These are phyloP conservation scores for Rauvolfia tetraphylla DNA, from an alignment of 257 asterid genomes.

Conservation along the genomic window DNA sequence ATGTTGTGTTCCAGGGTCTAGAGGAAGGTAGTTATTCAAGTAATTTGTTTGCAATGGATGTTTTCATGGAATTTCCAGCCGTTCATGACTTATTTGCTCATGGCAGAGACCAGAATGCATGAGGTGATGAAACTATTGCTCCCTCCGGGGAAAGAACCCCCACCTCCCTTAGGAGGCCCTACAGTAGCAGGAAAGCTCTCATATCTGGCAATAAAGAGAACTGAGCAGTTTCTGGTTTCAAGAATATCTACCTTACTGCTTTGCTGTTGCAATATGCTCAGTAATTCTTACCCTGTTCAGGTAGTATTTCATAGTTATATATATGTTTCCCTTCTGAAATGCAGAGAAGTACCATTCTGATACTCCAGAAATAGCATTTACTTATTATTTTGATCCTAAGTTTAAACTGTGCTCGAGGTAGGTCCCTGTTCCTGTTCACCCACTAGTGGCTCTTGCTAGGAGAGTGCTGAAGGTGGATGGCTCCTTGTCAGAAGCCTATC, in stretches of 20 bases:
- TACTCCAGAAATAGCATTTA: conserved; percentile 4
- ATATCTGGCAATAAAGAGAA: conserved; percentile 49
- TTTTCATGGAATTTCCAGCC: conserved; percentile 22
- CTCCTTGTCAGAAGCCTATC: conserved; percentile 39
- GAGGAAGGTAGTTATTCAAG: conserved; percentile 64
- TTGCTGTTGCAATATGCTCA: conserved; percentile 74
- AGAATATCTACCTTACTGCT: conserved; percentile 62
- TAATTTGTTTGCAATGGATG: conserved; percentile 21
- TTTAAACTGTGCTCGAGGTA: conserved; percentile 22
- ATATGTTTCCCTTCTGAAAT: conserved; percentile 2
- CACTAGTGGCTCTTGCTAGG: conserved; percentile 53
- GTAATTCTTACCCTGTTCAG: conserved; percentile 67
- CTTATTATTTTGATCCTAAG: conserved; percentile 1
- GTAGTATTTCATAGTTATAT: conserved; percentile 34
- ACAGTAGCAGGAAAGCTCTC: conserved; percentile 35
- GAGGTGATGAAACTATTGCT: conserved; percentile 60
- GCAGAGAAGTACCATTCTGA: background rate
- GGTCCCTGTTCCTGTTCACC: conserved; percentile 72
- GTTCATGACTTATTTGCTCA: conserved; percentile 2
- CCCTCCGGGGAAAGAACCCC: conserved; percentile 72
- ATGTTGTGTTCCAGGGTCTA: conserved; percentile 70
- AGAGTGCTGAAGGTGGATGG: conserved; percentile 88
- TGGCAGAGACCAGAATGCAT: conserved; percentile 53
- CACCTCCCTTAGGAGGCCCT: conserved; percentile 65
- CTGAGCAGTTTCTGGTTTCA: conserved; percentile 67